Evolutionary conservation across 2,329 filamentous ascomycete species (phyloP).

Genomic region (Xylaria sp.): DNA sequence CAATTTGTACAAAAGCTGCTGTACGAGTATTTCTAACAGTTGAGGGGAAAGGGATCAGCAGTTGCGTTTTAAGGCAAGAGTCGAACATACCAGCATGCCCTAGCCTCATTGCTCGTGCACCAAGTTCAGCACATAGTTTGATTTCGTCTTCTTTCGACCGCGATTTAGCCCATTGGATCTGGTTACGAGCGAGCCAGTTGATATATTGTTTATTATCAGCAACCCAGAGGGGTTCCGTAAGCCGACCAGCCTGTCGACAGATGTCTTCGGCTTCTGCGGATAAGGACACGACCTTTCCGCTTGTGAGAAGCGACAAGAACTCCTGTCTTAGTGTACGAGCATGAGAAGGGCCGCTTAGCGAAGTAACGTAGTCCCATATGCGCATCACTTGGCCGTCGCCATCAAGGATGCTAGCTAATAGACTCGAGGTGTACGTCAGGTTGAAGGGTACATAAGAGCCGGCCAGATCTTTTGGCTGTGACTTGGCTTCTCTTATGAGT

Average conservation of each 20-base stretch:
- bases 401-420: conserved; percentile 57
- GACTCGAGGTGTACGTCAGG: conserved; percentile 56
- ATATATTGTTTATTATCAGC: conserved; percentile 72
- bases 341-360: conserved; percentile 40
- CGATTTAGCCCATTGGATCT: conserved; percentile 59
- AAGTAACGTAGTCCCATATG: conserved; percentile 43
- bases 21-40: conserved; percentile 56
- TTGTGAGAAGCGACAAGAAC: conserved; percentile 59
- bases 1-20: conserved; percentile 43
- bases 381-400: conserved; percentile 47
- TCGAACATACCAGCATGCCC: conserved; percentile 73
- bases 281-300: conserved; percentile 62
- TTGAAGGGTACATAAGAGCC: conserved; percentile 58
- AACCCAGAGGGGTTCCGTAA: conserved; percentile 64
- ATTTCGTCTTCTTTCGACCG: conserved; percentile 52
- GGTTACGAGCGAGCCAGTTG: conserved; percentile 76
- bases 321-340: conserved; percentile 55
- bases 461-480: conserved; percentile 52
- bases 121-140: conserved; percentile 59
- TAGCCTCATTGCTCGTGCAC: conserved; percentile 72
- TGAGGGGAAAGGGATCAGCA: conserved; percentile 18
- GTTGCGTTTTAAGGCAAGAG: not conserved
- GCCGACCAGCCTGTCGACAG: conserved; percentile 53
- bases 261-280: conserved; percentile 67
- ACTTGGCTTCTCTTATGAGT: conserved; percentile 64